phyloP scores from a whole-genome alignment of 1,139 yeast genomes.

The Candida dubliniensis region DNA sequence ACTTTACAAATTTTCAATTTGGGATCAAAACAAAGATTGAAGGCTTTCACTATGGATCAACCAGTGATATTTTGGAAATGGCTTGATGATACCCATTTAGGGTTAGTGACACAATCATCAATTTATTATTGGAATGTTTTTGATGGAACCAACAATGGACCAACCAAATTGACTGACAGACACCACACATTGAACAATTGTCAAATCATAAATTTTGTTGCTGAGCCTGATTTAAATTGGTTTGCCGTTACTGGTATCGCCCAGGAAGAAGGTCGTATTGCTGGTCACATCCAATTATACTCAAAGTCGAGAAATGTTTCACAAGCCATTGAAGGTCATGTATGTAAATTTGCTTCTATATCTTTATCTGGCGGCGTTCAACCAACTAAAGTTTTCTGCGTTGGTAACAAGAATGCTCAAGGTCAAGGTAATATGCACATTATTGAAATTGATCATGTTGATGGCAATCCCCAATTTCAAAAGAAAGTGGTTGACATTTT shows the following conservation, averaged over 20 bases:
- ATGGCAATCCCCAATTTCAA: slow-evolving; percentile 78
- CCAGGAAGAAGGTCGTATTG: slow-evolving; percentile 92
- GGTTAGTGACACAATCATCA: slow-evolving; percentile 77
- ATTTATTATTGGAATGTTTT: slow-evolving; percentile 82
- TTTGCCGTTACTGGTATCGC: slow-evolving; percentile 94
- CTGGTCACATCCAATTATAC: slow-evolving; percentile 93
- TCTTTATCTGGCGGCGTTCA: slow-evolving; percentile 69
- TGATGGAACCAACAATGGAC: slow-evolving; percentile 78
- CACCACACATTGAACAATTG: slow-evolving; percentile 77
- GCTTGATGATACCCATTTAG: slow-evolving; percentile 72
- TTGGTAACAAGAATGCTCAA: slow-evolving; percentile 81
- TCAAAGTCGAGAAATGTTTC: slow-evolving; percentile 88
- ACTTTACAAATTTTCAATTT: slow-evolving; percentile 93
- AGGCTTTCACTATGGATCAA: slow-evolving; percentile 82
- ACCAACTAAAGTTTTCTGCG: slow-evolving; percentile 87
- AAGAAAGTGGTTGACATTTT: slow-evolving; percentile 91
- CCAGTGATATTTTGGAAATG: slow-evolving; percentile 97
- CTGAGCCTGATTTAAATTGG: slow-evolving; percentile 85
- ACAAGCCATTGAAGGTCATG: slow-evolving; percentile 98
- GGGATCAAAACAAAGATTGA: slow-evolving; percentile 82
- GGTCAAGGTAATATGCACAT: slow-evolving; percentile 89
- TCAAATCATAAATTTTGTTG: slow-evolving; percentile 88
- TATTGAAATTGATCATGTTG: slow-evolving; percentile 94
- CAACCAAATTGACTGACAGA: slow-evolving; percentile 76
- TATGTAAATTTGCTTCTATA: slow-evolving; percentile 81